These are phyloP conservation scores for Tricholoma hemisulphureum DNA, from an alignment of 768 basidiomycete species.

Conservation along the genomic window DNA sequence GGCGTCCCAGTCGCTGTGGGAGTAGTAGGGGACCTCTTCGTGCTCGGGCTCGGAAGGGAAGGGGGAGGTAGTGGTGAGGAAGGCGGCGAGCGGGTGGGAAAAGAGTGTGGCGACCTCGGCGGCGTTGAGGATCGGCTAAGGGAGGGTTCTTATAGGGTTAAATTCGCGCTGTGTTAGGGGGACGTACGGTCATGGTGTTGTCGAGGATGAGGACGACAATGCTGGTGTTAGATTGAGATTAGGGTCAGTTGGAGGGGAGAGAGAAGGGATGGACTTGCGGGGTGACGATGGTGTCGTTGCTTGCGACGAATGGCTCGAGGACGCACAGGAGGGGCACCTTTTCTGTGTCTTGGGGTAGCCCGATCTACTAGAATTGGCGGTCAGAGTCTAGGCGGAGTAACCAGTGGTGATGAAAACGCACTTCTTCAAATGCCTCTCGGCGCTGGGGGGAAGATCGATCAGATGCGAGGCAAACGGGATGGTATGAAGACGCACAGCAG, in stretches of 20 bases:
- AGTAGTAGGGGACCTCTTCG: constrained; percentile 63
- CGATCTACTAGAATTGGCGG: constrained; percentile 56
- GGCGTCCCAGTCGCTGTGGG: constrained; percentile 53
- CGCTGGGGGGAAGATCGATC: constrained; percentile 50
- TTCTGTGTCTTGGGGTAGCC: constrained; percentile 67
- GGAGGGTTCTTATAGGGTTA: no score
- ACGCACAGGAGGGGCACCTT: constrained; percentile 77
- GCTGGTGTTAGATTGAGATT: constrained; percentile 36
- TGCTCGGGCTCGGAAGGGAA: constrained; percentile 53
- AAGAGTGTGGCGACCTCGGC: constrained; percentile 79
- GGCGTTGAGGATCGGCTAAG: constrained; percentile 14
- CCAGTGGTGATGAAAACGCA: constrained; percentile 24
- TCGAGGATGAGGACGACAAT: constrained; percentile 86
- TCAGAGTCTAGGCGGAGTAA: not conserved
- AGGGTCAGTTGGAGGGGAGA: not conserved
- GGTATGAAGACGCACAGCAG: no score
- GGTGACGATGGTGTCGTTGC: constrained; percentile 71
- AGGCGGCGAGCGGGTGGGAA: constrained; percentile 78
- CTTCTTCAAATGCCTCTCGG: constrained; percentile 90
- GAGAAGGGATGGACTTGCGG: constrained; percentile 55
- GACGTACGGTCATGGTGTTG: constrained; percentile 62
- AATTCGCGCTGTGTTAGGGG: no score
- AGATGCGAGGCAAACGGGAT: not conserved
- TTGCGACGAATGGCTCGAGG: constrained; percentile 76
- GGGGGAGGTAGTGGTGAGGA: constrained; percentile 61